These are phyloP conservation scores for Parathielavia appendiculata DNA, from an alignment of 495 filamentous ascomycete genomes.

Conservation along the genomic window DNA sequence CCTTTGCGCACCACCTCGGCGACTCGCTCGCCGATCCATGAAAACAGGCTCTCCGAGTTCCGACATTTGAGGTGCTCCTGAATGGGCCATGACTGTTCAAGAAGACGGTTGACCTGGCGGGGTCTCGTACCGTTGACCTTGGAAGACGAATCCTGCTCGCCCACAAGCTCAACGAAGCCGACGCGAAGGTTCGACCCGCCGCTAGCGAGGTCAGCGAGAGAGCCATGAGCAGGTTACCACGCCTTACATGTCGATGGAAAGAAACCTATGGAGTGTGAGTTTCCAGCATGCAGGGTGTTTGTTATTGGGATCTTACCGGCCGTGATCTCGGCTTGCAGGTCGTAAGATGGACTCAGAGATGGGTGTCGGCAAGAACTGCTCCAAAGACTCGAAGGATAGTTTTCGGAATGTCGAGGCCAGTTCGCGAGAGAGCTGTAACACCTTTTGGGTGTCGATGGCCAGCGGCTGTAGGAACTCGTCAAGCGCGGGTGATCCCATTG, in stretches of 20 bases:
- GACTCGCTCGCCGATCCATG: conserved; percentile 74
- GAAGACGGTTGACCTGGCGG: conserved; percentile 36
- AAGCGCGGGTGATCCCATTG: conserved; percentile 21
- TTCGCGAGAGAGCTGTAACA: conserved; percentile 56
- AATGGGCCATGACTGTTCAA: conserved; percentile 75
- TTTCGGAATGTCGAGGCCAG: conserved; percentile 57
- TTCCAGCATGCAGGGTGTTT: background rate
- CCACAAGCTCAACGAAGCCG: conserved; percentile 67
- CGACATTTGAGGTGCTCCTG: conserved; percentile 72
- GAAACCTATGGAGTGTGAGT: conserved; percentile 44
- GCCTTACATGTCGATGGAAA: conserved; percentile 69
- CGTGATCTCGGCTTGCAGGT: conserved; percentile 54
- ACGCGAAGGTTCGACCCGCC: conserved; percentile 78
- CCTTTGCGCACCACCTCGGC: conserved; percentile 60
- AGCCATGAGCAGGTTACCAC: conserved; percentile 8
- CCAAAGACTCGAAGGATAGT: conserved; percentile 58
- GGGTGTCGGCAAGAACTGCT: conserved; percentile 76
- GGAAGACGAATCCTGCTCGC: conserved; percentile 29
- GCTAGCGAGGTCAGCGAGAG: conserved; percentile 25
- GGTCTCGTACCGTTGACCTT: background rate
- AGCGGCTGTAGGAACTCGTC: conserved; percentile 45
- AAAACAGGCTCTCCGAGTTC: conserved; percentile 67
- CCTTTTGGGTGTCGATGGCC: conserved; percentile 38
- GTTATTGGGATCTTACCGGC: conserved; percentile 40
- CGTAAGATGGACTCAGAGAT: conserved; percentile 59